Conservation (phyloP, 805 yeast genomes). For the Debaryomyces hansenii region DNA sequence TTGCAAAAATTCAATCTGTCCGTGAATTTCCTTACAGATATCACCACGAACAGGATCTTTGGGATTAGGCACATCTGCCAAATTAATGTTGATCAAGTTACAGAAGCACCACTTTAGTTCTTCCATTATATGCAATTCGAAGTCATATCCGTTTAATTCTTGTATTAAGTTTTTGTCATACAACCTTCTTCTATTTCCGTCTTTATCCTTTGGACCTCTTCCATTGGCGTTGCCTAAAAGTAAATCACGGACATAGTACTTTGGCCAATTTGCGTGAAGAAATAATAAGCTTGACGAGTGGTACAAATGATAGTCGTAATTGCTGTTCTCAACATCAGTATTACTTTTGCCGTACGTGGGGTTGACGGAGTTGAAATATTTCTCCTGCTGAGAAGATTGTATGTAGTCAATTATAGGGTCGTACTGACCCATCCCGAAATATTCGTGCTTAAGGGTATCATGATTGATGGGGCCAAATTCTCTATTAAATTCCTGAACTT, state of each 20-base stretch:
- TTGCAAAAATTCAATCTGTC: slow-evolving; percentile 24
- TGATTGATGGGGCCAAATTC: slow-evolving; percentile 35
- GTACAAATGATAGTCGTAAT: slow-evolving; percentile 31
- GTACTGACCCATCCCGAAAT: slow-evolving; percentile 38
- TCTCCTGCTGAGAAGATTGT: slow-evolving; percentile 12
- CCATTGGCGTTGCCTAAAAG: slow-evolving; percentile 24
- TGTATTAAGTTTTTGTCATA: slow-evolving; percentile 22
- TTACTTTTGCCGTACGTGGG: slow-evolving; percentile 21
- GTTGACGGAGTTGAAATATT: slow-evolving; percentile 12
- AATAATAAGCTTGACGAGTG: slow-evolving; percentile 27
- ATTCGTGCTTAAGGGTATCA: slow-evolving; percentile 22
- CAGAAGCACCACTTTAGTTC: slow-evolving; percentile 31
- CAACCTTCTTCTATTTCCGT: slow-evolving; percentile 24
- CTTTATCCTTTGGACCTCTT: slow-evolving; percentile 25
- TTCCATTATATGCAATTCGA: slow-evolving; percentile 26
- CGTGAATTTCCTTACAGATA: slow-evolving; percentile 23
- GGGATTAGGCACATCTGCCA: slow-evolving; percentile 20
- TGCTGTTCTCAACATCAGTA: slow-evolving; percentile 18
- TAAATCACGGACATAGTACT: slow-evolving; percentile 24
- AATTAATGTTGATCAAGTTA: slow-evolving; percentile 17
- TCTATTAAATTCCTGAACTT: slow-evolving; percentile 35
- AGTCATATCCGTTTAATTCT: slow-evolving; percentile 28
- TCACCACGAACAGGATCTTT: slow-evolving; percentile 18
- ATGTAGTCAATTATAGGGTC: slow-evolving; percentile 34
- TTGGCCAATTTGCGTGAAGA: slow-evolving; percentile 42